These are phyloP conservation scores for Lasiosphaeria ovina DNA, from an alignment of 495 filamentous ascomycete species.

Conservation along the genomic window DNA sequence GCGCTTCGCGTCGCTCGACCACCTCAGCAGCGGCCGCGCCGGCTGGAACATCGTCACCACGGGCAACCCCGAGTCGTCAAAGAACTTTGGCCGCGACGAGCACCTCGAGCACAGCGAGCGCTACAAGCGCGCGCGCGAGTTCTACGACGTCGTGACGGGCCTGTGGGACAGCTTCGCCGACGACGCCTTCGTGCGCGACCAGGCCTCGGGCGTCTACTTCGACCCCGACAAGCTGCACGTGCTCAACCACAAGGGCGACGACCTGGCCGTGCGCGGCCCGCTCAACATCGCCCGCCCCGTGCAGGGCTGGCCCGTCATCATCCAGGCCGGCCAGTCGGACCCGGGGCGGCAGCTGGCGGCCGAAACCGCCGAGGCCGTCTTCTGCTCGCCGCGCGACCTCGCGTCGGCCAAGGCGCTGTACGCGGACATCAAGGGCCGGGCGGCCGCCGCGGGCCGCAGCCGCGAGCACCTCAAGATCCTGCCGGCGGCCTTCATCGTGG, in stretches of 20 bases:
- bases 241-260: conserved; percentile 49
- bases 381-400: conserved; percentile 39
- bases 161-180: conserved; percentile 59
- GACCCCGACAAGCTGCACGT: conserved; percentile 50
- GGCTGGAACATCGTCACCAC: conserved; percentile 67
- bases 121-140: conserved; percentile 59
- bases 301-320: conserved; percentile 57
- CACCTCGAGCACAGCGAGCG: conserved; percentile 59
- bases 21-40: conserved; percentile 56
- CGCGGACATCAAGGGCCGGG: conserved; percentile 50
- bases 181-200: conserved; percentile 51
- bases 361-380: conserved; percentile 56
- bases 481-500: conserved; percentile 49
- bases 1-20: conserved; percentile 59
- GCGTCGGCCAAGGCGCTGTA: conserved; percentile 51
- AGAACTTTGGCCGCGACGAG: conserved; percentile 53
- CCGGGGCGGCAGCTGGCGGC: conserved; percentile 52
- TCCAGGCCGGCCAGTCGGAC: conserved; percentile 56
- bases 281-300: conserved; percentile 54
- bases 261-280: conserved; percentile 46
- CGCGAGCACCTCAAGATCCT: conserved; percentile 51
- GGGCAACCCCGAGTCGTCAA: conserved; percentile 53
- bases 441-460: conserved; percentile 42
- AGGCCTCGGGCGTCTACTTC: conserved; percentile 47
- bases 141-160: conserved; percentile 53